Base-by-base conservation (phyloP, 805 yeast species). In the Cyberlindnera japonica region DNA sequence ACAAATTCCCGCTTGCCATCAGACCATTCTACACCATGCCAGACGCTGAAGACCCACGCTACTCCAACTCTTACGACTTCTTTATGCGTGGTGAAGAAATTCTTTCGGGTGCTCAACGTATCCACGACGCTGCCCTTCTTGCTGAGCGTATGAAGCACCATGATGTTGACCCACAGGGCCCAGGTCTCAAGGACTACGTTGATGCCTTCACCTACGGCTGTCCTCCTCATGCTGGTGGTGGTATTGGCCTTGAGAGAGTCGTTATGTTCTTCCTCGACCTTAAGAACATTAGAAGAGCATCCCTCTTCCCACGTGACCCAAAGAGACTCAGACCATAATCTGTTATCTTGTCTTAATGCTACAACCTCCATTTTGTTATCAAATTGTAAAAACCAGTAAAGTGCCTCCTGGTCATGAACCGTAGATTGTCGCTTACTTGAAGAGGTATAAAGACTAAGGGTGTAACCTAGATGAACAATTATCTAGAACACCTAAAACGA, bases 11-110 rank as follows among this genome's bases (percentile, higher is more conserved):
- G 58, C 74, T 89, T 61, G 93, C 87, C 22, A 78, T 90, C 41
- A 83, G 99, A 74, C 99, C 99, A 43, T 93, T 93, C 78, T 93
- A 93, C 77, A 93, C 99, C 35, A 93, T 93, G 99, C 98, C 99
- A 48, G 96, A 89, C 64, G 75, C 98, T 15, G 83, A 79, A 58
- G 90, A 93, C 69, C 79, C 95, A 49, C 75, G 83, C 55, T 90
- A 90, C 71, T 90, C 98, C 49, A 93, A 93, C 79, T 91, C 98
- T 16, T 93, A 91, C 63, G 99, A 93, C 71, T 93, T 93, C 82
- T 93, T 93, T 77, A 93, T 93, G 99, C 84, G 99, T 73, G 99
- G 99, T 63, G 99, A 93, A 72, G 99, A 93, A 71, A 93, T 93
- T 57, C 71, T 93, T 54, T 88, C 96, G n/a, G 99, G 99, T 58